phyloP scores from a whole-genome alignment of 495 filamentous ascomycete species.

The Massariosphaeria phaeospora region DNA sequence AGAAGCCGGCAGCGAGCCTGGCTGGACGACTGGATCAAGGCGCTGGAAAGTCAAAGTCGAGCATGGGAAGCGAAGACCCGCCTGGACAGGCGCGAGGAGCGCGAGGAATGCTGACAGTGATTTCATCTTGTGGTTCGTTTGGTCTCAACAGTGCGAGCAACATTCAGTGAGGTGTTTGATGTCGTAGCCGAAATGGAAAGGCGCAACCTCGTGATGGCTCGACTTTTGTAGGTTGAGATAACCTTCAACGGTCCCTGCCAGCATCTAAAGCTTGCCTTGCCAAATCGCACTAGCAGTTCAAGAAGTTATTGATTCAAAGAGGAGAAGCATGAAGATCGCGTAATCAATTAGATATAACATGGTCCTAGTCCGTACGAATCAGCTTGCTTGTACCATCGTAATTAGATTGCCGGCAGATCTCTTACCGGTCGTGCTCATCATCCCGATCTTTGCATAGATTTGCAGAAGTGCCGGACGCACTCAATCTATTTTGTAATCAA shows the following conservation, averaged over 20 bases:
- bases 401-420: slow-evolving; percentile 9
- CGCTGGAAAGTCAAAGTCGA: slow-evolving; percentile 47
- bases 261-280: neutral
- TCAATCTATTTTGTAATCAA: too few species aligned
- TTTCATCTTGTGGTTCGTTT: slow-evolving; percentile 42
- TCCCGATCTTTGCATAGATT: slow-evolving; percentile 1
- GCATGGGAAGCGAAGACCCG: slow-evolving; percentile 48
- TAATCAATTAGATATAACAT: neutral
- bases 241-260: neutral
- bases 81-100: slow-evolving; percentile 39
- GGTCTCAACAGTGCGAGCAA: slow-evolving; percentile 1
- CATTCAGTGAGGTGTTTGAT: neutral
- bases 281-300: neutral
- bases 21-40: slow-evolving; percentile 45
- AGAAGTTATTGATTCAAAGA: neutral
- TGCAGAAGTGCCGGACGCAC: neutral
- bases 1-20: slow-evolving; percentile 40
- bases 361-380: slow-evolving; percentile 1
- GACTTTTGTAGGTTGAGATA: slow-evolving; percentile 10
- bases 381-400: neutral
- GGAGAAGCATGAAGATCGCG: neutral
- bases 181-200: neutral
- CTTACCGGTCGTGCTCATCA: neutral
- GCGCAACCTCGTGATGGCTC: neutral
- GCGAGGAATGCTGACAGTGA: slow-evolving; percentile 38